Conservation (phyloP, 164 flowering plant species). For the Vitis labrusca region DNA sequence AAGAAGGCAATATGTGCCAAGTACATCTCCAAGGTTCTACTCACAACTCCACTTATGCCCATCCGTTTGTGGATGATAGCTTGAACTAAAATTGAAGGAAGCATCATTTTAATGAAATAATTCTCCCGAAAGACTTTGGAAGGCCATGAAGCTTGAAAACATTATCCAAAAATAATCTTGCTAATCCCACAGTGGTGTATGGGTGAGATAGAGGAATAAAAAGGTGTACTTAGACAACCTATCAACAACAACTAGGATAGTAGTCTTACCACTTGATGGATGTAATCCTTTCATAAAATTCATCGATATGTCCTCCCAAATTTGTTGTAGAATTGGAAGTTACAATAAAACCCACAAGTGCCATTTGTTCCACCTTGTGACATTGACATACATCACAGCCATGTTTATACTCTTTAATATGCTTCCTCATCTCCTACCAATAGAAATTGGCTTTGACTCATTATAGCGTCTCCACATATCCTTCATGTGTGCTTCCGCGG, state of each 20-base stretch:
- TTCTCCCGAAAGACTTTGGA: no score
- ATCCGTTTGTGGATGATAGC: no score
- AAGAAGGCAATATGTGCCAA: no score
- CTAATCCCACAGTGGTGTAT: background rate
- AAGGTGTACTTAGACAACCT: constrained; percentile 4
- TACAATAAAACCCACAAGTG: background rate
- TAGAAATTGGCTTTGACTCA: background rate
- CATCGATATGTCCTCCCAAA: constrained; percentile 8
- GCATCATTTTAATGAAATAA: no score
- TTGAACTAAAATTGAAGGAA: no score
- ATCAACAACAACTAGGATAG: constrained; percentile 11
- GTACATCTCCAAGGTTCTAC: no score
- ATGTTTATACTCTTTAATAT: background rate
- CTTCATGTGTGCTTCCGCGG: constrained; percentile 6
- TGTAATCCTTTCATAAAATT: constrained; percentile 11
- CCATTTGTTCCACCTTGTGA: background rate
- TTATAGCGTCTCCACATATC: background rate
- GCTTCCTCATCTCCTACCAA: background rate
- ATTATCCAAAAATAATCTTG: no score
- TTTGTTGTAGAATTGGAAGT: background rate
- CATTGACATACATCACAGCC: background rate
- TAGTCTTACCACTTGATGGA: background rate
- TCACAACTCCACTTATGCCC: no score
- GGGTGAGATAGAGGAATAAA: background rate
- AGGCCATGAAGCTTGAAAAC: no score